A percentile compares a stretch with the other conserved stretches of the same genome.
These are phyloP conservation scores for Verticillium nubilum DNA, from an alignment of 2,329 filamentous ascomycete genomes.

Conservation along the genomic window DNA sequence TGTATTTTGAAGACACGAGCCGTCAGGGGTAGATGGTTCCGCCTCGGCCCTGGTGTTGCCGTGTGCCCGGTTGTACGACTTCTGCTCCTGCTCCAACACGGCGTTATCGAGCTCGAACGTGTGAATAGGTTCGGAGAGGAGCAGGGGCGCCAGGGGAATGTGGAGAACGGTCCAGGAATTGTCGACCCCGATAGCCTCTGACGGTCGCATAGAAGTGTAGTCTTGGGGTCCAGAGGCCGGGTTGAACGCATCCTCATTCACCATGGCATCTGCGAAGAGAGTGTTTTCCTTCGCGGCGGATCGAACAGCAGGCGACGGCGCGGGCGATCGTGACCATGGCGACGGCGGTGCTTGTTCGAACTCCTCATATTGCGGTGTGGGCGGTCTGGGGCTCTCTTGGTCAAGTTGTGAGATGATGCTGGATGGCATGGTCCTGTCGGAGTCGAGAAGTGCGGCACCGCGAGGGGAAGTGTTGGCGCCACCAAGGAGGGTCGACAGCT, in stretches of 20 bases:
- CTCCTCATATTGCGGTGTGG: constrained; percentile 70
- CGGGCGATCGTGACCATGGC: constrained; percentile 94
- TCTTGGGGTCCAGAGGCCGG: constrained; percentile 67
- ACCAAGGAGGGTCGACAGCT: constrained; percentile 45
- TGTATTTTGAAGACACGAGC: constrained; percentile 37
- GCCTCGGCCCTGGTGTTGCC: constrained; percentile 5
- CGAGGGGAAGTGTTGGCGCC: no score
- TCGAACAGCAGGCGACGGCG: constrained; percentile 85
- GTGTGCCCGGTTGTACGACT: constrained; percentile 33
- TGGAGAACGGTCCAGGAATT: constrained; percentile 89
- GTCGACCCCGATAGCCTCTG: constrained; percentile 88
- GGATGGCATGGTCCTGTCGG: constrained; percentile 12
- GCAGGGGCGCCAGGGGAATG: constrained; percentile 74
- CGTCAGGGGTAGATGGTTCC: constrained; percentile 24
- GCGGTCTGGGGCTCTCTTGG: constrained; percentile 39
- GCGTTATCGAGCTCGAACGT: constrained; percentile 53
- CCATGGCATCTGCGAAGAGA: constrained; percentile 73
- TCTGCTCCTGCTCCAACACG: constrained; percentile 50
- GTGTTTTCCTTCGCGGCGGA: constrained; percentile 80
- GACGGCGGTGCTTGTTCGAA: constrained; percentile 90
- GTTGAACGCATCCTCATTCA: constrained; percentile 87
- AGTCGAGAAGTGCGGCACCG: not conserved
- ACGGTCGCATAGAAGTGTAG: constrained; percentile 67
- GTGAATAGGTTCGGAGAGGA: constrained; percentile 60
- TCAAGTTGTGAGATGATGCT: constrained; percentile 22